Base-by-base conservation (phyloP, 2,329 filamentous ascomycete genomes). In the Cladosporium sp. region DNA sequence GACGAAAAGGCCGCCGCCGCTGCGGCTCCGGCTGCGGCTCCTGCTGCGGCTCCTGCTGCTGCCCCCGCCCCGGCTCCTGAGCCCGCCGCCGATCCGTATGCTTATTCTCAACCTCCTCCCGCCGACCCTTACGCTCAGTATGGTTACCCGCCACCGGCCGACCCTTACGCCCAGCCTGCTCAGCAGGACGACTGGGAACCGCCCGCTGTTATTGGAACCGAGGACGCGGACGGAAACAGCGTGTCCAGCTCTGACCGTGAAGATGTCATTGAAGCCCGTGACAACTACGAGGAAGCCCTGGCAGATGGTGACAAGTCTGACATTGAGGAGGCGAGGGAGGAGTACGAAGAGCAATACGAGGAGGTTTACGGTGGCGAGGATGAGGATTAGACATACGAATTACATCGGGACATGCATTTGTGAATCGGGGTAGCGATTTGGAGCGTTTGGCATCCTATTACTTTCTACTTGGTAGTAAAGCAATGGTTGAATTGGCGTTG, bases 291-390 rank as follows among this genome's bases (percentile, higher is more conserved):
- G 53, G 72, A 74, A 55, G 70, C 72, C 9, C 40, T 49, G 25
- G 52, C 53, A 11, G 52, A 53, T 4, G 61, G 53, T 43, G 77
- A 71, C 63, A 79, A 72, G 57, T 80, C 76, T 53, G 77, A 78
- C 52, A 61, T 69, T 3, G 70, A 81, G 62, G 78, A 82, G 59
- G 75, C 74, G 4, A 70, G 76, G 50, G 66, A 75, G 54, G 73
- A 73, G 59, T 77, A 78, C 49, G 65, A 75, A 41, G 76, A 80
- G 59, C 71, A 71, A 42, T 74, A 75, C 43, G 73, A 76, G 55
- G 74, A 74, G 46, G 62, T 59, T 2, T 73, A 73, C 38, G 58
- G 56, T 51, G 54, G 36, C 13, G 45, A 46, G 11, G 43, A 48
- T 4, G 27, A 33, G 5, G 45, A 48, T 12, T 48, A 48, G 45